These are phyloP conservation scores for Cornus kousa DNA, from an alignment of 148 eudicot species.

Conservation along the genomic window DNA sequence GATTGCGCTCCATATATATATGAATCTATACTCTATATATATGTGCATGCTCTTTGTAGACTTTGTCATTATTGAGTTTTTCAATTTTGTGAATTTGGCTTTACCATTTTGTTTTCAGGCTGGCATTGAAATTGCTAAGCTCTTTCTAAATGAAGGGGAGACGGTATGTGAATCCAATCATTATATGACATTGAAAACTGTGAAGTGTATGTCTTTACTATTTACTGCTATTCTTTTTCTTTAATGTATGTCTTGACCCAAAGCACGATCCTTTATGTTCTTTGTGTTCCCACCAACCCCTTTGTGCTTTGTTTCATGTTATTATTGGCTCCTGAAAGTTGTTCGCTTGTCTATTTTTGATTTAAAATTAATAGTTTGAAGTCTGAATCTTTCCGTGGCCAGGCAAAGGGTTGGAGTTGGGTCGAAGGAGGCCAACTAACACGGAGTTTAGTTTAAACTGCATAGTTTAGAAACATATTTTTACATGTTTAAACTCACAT, in stretches of 20 bases:
- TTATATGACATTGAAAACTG: background rate
- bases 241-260: background rate
- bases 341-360: background rate
- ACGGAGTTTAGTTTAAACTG: no score
- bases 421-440: no score
- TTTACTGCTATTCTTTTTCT: background rate
- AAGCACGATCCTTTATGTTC: background rate
- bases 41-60: background rate
- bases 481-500: background rate
- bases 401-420: no score
- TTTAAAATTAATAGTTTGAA: no score
- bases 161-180: slow-evolving; percentile 53
- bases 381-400: background rate
- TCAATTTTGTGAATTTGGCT: slow-evolving; percentile 5
- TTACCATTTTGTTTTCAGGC: slow-evolving; percentile 55
- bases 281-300: background rate
- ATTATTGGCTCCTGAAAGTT: background rate
- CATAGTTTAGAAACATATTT: background rate
- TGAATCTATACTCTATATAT: no score
- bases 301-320: background rate
- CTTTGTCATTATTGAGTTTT: background rate
- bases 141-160: slow-evolving; percentile 74
- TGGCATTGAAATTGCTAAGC: slow-evolving; percentile 93
- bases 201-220: background rate
- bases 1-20: no score